These are phyloP conservation scores for Noccaea caerulescens DNA, from an alignment of 345 rosid species.

Conservation along the genomic window DNA sequence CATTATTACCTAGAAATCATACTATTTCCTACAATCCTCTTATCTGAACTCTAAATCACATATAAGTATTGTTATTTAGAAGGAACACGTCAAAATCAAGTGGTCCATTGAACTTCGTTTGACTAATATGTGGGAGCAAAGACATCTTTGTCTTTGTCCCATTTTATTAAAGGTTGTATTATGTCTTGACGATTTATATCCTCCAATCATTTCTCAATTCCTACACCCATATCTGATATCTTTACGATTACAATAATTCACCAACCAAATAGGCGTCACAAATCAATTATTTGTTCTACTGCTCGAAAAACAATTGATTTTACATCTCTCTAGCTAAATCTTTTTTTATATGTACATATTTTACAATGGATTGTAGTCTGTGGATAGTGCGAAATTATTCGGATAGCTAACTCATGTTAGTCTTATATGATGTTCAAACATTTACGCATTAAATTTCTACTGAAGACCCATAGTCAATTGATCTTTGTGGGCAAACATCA, in stretches of 20 bases:
- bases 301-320: background rate
- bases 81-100: conserved; percentile 11
- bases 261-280: conserved; percentile 29
- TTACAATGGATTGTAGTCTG: background rate
- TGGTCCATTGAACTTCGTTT: conserved; percentile 32
- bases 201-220: conserved; percentile 23
- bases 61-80: background rate
- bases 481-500: conserved; percentile 9
- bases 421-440: background rate
- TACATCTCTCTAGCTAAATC: conserved; percentile 7
- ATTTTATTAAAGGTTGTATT: conserved; percentile 23
- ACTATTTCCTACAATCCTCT: background rate
- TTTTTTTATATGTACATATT: conserved; percentile 6
- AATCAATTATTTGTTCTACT: conserved; percentile 17
- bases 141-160: conserved; percentile 26
- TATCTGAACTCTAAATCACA: background rate
- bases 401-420: background rate
- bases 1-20: too few species aligned
- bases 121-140: conserved; percentile 24
- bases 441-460: background rate
- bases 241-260: conserved; percentile 9
- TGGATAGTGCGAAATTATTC: background rate
- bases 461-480: background rate
- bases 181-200: conserved; percentile 10
- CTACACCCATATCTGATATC: conserved; percentile 19